These are phyloP conservation scores for Zygotorulaspora danielsina DNA, from an alignment of 805 yeast species.

Conservation along the genomic window DNA sequence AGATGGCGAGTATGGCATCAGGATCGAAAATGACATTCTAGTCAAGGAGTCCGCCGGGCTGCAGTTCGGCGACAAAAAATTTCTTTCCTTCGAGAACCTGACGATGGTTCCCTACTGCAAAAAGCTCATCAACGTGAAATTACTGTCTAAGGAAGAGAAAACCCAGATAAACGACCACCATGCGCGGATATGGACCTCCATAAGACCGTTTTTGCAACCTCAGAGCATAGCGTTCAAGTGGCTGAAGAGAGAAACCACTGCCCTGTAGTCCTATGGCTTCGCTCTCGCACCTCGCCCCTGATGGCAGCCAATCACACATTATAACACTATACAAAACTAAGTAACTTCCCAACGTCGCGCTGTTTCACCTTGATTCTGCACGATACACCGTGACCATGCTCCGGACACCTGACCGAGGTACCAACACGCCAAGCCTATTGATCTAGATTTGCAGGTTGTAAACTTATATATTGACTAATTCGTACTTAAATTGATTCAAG, in stretches of 20 bases:
- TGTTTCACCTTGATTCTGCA: no score
- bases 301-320: no score
- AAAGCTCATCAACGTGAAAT: conserved; percentile 57
- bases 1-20: conserved; percentile 84
- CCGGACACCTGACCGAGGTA: no score
- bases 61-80: conserved; percentile 53
- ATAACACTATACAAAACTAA: background rate
- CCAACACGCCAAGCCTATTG: no score
- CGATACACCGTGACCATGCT: no score
- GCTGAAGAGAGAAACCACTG: conserved; percentile 55
- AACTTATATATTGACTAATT: no score
- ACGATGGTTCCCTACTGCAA: conserved; percentile 83
- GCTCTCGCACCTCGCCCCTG: no score
- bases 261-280: conserved; percentile 2
- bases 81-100: conserved; percentile 72
- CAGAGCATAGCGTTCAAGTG: conserved; percentile 62
- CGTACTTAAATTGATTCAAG: no score
- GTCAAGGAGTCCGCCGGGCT: conserved; percentile 40
- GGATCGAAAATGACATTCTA: conserved; percentile 81
- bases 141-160: conserved; percentile 60
- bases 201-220: conserved; percentile 49
- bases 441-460: no score
- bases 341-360: no score
- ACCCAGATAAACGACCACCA: conserved; percentile 70
- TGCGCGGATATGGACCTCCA: conserved; percentile 46